Conservation (phyloP, 306 rosid genomes). For the Arachis hypogaea region DNA sequence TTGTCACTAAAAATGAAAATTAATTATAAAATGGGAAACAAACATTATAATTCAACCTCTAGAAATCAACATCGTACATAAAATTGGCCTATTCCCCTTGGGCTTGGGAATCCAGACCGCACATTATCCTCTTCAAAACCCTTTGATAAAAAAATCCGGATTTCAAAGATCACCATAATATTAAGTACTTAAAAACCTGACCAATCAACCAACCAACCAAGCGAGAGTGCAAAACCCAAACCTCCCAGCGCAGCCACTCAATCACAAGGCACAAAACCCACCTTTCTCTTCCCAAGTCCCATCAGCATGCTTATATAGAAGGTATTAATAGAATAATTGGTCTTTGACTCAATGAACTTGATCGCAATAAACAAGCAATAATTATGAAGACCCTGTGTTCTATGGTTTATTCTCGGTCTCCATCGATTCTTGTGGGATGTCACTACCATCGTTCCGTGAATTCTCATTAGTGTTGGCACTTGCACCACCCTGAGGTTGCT, state of each 20-base stretch:
- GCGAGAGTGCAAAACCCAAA: conserved; percentile 26
- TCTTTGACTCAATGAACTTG: conserved; percentile 22
- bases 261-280: conserved; percentile 2
- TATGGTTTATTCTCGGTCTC: conserved; percentile 70
- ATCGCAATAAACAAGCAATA: conserved; percentile 30
- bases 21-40: conserved; percentile 7
- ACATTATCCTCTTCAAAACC: conserved; percentile 51
- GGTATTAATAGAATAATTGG: conserved; percentile 23
- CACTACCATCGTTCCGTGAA: conserved; percentile 33
- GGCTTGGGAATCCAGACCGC: conserved; percentile 33
- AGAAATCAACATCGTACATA: conserved; percentile 16
- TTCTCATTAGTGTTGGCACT: conserved; percentile 35
- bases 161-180: conserved; percentile 44
- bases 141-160: conserved; percentile 40
- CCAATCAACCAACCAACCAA: conserved; percentile 33
- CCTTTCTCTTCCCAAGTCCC: conserved; percentile 17
- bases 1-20: not conserved
- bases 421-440: conserved; percentile 74
- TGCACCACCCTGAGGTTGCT: conserved; percentile 33
- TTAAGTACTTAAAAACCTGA: conserved; percentile 38
- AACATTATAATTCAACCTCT: conserved; percentile 18
- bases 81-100: conserved; percentile 28
- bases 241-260: conserved; percentile 22
- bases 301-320: conserved; percentile 30
- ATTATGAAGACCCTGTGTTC: conserved; percentile 53